Conservation (phyloP, 495 filamentous ascomycete species). For the Parmelia sp. region DNA sequence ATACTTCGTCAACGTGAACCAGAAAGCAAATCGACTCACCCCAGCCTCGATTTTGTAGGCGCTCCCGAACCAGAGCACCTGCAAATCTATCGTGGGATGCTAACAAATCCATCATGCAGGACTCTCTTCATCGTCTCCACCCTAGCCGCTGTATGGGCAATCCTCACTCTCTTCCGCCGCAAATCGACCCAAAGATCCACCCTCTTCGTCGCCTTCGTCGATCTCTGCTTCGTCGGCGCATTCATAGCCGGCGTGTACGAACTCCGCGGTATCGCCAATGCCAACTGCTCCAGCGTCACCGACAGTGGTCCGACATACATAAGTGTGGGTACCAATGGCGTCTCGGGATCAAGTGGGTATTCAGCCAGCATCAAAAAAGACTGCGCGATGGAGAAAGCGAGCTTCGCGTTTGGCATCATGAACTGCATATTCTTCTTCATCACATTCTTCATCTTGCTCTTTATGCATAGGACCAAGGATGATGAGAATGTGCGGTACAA, state of each 20-base stretch:
- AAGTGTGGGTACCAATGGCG: conserved; percentile 56
- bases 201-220: conserved; percentile 69
- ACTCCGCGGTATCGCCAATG: conserved; percentile 60
- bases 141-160: conserved; percentile 68
- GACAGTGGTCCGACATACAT: conserved; percentile 43
- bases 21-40: conserved; percentile 62
- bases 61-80: background rate
- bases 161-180: conserved; percentile 77
- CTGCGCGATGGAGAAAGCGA: conserved; percentile 84
- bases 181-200: conserved; percentile 63
- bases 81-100: background rate
- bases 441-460: conserved; percentile 57
- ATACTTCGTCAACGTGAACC: conserved; percentile 75
- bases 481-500: conserved; percentile 34
- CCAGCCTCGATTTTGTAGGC: conserved; percentile 63
- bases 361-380: conserved; percentile 57
- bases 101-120: conserved; percentile 8
- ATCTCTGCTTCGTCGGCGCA: conserved; percentile 78
- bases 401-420: conserved; percentile 83
- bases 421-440: conserved; percentile 75
- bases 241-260: conserved; percentile 77
- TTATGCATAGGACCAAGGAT: conserved; percentile 44
- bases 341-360: conserved; percentile 37
- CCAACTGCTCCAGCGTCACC: conserved; percentile 57
- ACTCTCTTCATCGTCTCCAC: conserved; percentile 87